A percentile compares a stretch with the other conserved stretches of the same genome.
Evolutionary conservation across 768 basidiomycete species (phyloP).

Genomic region (Kwoniella dendrophila): DNA sequence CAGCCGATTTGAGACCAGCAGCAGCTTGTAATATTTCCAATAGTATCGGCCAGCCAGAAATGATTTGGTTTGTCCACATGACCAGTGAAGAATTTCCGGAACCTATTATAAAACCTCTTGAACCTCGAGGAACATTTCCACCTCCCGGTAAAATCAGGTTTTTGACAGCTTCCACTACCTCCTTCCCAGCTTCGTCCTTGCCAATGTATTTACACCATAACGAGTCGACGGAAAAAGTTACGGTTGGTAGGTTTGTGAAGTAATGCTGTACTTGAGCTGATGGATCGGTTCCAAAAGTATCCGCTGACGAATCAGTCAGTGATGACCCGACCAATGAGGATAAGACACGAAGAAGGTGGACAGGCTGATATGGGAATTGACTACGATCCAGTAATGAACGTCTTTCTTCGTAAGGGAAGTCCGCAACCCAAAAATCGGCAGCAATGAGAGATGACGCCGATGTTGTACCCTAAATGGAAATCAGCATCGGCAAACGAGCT

Average conservation of each 20-base stretch:
- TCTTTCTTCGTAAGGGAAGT: constrained; percentile 69
- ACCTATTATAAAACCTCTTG: constrained; percentile 71
- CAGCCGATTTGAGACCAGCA: constrained; percentile 22
- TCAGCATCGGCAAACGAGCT: constrained; percentile 61
- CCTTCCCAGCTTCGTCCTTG: constrained; percentile 65
- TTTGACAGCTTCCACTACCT: constrained; percentile 58
- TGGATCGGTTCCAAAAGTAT: constrained; percentile 57
- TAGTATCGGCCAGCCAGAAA: constrained; percentile 83
- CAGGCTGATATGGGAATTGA: constrained; percentile 78
- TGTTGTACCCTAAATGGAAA: constrained; percentile 76
- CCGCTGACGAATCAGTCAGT: constrained; percentile 2
- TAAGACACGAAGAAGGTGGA: constrained; percentile 70
- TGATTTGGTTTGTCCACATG: constrained; percentile 71
- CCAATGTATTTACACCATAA: constrained; percentile 68
- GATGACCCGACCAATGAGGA: constrained; percentile 65
- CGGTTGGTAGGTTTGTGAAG: constrained; percentile 70
- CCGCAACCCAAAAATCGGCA: constrained; percentile 78
- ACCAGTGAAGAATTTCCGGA: constrained; percentile 64
- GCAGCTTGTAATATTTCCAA: constrained; percentile 69
- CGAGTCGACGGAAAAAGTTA: constrained; percentile 69
- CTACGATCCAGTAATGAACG: constrained; percentile 81
- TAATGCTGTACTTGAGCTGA: constrained; percentile 73
- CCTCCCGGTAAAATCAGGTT: constrained; percentile 61
- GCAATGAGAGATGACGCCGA: constrained; percentile 65
- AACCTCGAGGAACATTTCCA: constrained; percentile 67